Conservation (phyloP, 225 moss, liverwort and hornwort species). For the Marchantia paleacea region DNA sequence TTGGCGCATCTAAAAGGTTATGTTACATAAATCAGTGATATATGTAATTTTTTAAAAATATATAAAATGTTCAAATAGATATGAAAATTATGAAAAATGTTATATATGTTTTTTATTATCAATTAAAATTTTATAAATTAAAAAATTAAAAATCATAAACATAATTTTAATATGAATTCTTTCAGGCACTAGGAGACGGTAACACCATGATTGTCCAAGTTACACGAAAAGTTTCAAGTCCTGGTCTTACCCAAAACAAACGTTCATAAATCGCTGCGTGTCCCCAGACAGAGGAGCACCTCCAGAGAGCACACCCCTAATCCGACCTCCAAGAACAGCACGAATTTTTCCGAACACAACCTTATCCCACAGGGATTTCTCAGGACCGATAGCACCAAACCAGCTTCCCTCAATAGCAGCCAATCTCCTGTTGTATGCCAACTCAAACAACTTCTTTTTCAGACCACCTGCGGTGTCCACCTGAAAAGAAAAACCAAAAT, state of each 20-base stretch:
- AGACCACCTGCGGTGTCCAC: constrained; percentile 78
- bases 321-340: constrained; percentile 76
- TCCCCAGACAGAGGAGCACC: constrained; percentile 92
- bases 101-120: too few relatives aligned
- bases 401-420: constrained; percentile 77
- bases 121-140: too few relatives aligned
- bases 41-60: too few relatives aligned
- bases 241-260: constrained; percentile 73
- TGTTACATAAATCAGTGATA: too few relatives aligned
- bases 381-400: constrained; percentile 87
- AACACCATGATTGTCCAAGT: neutral
- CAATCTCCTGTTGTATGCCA: constrained; percentile 81
- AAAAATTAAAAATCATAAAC: too few relatives aligned
- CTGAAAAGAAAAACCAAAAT: constrained; percentile 33
- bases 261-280: constrained; percentile 96
- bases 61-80: too few relatives aligned
- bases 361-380: constrained; percentile 68
- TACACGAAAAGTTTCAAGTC: too few relatives aligned
- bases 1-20: too few relatives aligned
- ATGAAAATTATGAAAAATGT: too few relatives aligned
- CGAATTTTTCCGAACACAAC: constrained; percentile 87
- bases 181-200: too few relatives aligned
- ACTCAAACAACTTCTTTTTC: constrained; percentile 66
- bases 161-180: too few relatives aligned
- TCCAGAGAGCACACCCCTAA: constrained; percentile 88